Evolutionary conservation across 257 asterid species (phyloP).

Genomic region (Osmanthus fragrans): DNA sequence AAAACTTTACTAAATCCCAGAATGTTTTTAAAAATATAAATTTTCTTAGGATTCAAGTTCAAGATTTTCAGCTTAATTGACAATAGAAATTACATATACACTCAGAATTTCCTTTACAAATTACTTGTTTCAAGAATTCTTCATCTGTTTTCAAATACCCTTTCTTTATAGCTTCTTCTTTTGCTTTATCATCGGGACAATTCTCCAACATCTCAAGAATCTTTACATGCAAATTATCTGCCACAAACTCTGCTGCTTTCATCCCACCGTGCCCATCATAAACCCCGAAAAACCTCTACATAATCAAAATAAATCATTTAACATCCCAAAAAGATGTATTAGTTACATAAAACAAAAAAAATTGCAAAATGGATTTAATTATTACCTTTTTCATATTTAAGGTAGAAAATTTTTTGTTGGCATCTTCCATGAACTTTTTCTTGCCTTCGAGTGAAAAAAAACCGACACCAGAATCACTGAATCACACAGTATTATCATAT

Average conservation of each 20-base stretch:
- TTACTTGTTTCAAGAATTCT: conserved; percentile 83
- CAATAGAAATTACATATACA: background rate
- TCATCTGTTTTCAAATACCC: conserved; percentile 79
- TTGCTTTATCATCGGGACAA: conserved; percentile 37
- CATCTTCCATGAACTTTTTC: conserved; percentile 91
- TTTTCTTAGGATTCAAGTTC: background rate
- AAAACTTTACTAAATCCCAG: background rate
- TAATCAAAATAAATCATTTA: conserved; percentile 1
- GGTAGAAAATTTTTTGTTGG: conserved; percentile 57
- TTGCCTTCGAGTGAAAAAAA: conserved; percentile 74
- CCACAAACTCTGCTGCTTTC: conserved; percentile 76
- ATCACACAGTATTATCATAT: conserved; percentile 38
- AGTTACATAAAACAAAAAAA: background rate
- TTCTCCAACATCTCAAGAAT: conserved; percentile 52
- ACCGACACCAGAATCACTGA: conserved; percentile 65
- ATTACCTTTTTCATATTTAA: conserved; percentile 50
- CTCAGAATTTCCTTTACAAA: background rate
- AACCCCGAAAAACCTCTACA: conserved; percentile 84
- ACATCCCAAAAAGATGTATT: background rate
- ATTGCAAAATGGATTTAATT: conserved; percentile 5
- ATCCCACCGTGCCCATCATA: conserved; percentile 98
- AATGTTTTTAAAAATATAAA: background rate
- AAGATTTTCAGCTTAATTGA: background rate
- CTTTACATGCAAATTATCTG: conserved; percentile 72
- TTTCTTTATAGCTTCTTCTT: conserved; percentile 57